These are phyloP conservation scores for Colletotrichum sp. DNA, from an alignment of 2,329 filamentous ascomycete genomes.

Conservation along the genomic window DNA sequence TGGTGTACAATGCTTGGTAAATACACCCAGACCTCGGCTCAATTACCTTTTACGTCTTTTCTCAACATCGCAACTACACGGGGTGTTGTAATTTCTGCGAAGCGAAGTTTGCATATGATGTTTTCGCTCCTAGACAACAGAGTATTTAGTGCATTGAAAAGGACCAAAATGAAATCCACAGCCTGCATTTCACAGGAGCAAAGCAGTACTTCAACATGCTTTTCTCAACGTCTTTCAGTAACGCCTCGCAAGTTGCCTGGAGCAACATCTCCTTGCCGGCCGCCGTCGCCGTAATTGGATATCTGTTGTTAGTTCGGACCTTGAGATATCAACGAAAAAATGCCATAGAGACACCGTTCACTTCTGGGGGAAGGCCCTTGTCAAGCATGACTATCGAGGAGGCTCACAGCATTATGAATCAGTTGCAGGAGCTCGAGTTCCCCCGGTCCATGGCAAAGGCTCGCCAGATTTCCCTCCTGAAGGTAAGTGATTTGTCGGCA, in stretches of 20 bases:
- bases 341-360: neutral
- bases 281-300: neutral
- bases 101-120: neutral
- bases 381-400: constrained; percentile 17
- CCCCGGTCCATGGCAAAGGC: constrained; percentile 55
- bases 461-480: constrained; percentile 64
- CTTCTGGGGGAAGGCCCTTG: neutral
- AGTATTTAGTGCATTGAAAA: neutral
- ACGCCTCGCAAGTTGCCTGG: neutral
- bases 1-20: neutral
- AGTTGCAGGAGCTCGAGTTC: constrained; percentile 57
- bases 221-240: neutral
- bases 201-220: neutral
- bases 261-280: neutral
- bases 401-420: constrained; percentile 42
- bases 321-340: neutral
- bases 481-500: constrained; percentile 36
- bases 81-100: neutral
- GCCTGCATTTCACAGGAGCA: neutral
- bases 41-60: neutral
- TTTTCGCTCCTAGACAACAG: neutral
- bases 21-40: neutral
- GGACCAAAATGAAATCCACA: neutral
- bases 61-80: neutral
- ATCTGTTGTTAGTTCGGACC: neutral